Base-by-base conservation (phyloP, 306 rosid species). In the Mimosa pudica region DNA sequence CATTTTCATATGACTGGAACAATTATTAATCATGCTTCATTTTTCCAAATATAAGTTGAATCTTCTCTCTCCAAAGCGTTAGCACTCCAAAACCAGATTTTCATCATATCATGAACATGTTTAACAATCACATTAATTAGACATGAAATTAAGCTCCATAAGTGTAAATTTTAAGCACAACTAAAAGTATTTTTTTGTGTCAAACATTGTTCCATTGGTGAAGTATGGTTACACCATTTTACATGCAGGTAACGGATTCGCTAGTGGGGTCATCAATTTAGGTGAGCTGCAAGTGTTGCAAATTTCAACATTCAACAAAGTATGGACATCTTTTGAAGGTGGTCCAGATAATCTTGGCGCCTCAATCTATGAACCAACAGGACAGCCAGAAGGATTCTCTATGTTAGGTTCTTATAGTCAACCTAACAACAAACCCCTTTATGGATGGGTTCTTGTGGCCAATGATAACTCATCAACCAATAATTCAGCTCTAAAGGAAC, bases 321-420 rank as follows among this genome's bases (percentile, higher is more conserved):
- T 84, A 20, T 89, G 93, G 91, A 72, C 75, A 12, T 66, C 82
- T 35, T 58, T 81, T 41, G 87, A 88, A 77, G 93, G 93, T 42
- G 93, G 91, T 11, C 88, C 87, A 36, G 84, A 68, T 11, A 82
- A 89, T 51, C 61, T 67, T 2, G 93, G 93, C 5, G 89, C 90
- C 4, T 75, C 85, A 52, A 84, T 88, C 78, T 89, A 76, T 45
- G 91, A 89, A 54, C 93, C 93, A 10, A 72, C 80, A 8, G 68
- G 12, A 12, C 32, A 87, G 57, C 90, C 91, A 0, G 71, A 82
- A 16, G 93, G 87, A 12, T 87, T 89, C 77, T 80, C 79, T 20
- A 79, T 81, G 81, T 77, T 89, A 10, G 89, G 89, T 4, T 82
- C 66, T 70, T 88, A 87, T 47, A 73, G 85, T 80, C 93, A 87